phyloP scores from a whole-genome alignment of 208 protist genomes.

The Polymyxa betae region DNA sequence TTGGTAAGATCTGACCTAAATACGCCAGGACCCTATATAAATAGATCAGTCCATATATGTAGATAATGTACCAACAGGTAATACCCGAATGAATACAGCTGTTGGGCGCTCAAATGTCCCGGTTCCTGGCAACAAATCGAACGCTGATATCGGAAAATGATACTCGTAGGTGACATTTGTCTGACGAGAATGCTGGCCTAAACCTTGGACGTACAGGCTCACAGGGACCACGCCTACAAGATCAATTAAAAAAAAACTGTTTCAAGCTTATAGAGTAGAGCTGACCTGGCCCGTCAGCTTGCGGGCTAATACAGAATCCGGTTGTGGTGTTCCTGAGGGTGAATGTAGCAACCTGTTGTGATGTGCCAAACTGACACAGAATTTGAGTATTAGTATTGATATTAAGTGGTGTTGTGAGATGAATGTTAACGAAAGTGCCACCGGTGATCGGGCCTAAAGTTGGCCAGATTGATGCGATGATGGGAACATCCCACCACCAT shows the following conservation, averaged over 20 bases:
- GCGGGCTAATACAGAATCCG: not conserved
- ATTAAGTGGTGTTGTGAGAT: not conserved
- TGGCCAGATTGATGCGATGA: not conserved
- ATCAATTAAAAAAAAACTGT: not conserved
- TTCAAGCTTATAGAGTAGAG: too few species aligned
- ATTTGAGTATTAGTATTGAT: not conserved
- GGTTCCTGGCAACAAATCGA: not conserved
- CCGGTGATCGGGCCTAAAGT: not conserved
- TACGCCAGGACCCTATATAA: not conserved
- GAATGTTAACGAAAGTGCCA: not conserved
- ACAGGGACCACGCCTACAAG: not conserved
- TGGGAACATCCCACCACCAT: not conserved
- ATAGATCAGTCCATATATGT: not conserved
- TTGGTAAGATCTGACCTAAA: not conserved
- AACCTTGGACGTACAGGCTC: not conserved
- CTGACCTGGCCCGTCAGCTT: not conserved
- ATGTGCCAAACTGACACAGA: not conserved
- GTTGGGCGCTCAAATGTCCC: not conserved
- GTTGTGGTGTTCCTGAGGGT: not conserved
- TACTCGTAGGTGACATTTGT: not conserved
- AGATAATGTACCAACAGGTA: not conserved
- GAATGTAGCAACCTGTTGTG: not conserved
- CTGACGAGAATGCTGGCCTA: not conserved
- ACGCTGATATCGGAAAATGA: not conserved
- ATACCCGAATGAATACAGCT: not conserved